These are phyloP conservation scores for Thuja plicata DNA, from an alignment of 83 land plant species.

Conservation along the genomic window DNA sequence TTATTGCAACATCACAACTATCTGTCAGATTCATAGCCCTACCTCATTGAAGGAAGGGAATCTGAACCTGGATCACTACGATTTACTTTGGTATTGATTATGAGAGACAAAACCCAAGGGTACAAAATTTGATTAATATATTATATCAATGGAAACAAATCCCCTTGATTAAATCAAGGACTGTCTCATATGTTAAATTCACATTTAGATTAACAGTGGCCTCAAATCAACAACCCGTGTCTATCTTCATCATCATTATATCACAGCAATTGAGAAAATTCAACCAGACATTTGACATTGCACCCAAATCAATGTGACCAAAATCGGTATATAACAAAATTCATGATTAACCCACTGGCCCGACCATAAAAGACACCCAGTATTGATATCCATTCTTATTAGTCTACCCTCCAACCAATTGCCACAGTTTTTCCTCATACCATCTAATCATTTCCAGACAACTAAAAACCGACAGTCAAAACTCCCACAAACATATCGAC, in stretches of 20 bases:
- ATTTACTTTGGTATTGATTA: too few relatives aligned
- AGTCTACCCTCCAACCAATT: neutral
- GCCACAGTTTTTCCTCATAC: neutral
- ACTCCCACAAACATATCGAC: neutral
- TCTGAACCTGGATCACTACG: neutral
- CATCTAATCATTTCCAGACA: neutral
- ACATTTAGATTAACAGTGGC: too few relatives aligned
- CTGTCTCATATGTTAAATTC: too few relatives aligned
- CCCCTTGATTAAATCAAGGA: too few relatives aligned
- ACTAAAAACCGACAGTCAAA: neutral
- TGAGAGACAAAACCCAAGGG: too few relatives aligned
- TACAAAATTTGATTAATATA: too few relatives aligned
- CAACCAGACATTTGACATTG: neutral
- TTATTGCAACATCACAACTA: neutral
- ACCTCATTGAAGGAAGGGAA: neutral
- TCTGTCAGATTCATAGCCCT: neutral
- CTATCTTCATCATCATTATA: neutral
- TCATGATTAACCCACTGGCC: neutral
- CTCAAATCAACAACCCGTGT: too few relatives aligned
- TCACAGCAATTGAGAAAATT: neutral
- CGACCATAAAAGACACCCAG: neutral
- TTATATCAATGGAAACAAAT: too few relatives aligned
- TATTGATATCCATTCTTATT: neutral
- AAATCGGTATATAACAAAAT: neutral
- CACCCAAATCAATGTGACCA: neutral